These are phyloP conservation scores for Cicer bijugum DNA, from an alignment of 306 rosid species.

Conservation along the genomic window DNA sequence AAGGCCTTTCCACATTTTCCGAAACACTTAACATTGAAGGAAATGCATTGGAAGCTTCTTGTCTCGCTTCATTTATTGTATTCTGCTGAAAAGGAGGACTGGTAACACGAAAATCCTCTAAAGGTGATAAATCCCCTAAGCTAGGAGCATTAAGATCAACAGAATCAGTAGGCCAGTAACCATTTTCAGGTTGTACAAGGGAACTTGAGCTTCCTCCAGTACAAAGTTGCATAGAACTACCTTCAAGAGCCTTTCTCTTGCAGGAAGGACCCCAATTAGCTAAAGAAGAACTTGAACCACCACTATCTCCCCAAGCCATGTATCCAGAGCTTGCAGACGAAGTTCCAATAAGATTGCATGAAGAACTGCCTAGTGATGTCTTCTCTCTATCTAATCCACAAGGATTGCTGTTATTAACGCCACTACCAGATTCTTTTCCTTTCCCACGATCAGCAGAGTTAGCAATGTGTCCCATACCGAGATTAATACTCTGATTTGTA, in stretches of 20 bases:
- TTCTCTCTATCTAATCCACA: constrained; percentile 56
- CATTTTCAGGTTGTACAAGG: constrained; percentile 56
- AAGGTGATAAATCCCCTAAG: constrained; percentile 54
- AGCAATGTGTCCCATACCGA: constrained; percentile 52
- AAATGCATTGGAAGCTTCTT: constrained; percentile 54
- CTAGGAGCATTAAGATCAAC: constrained; percentile 56
- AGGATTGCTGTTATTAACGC: constrained; percentile 48
- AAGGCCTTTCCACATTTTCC: constrained; percentile 55
- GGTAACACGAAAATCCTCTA: constrained; percentile 50
- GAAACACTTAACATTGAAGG: constrained; percentile 53
- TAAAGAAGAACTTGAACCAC: constrained; percentile 59
- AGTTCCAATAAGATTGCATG: constrained; percentile 56
- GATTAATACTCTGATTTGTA: constrained; percentile 48
- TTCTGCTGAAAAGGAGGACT: constrained; percentile 57
- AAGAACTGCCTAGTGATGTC: constrained; percentile 50
- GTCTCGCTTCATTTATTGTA: constrained; percentile 56
- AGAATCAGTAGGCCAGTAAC: constrained; percentile 53
- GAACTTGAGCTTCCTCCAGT: constrained; percentile 71
- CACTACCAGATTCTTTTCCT: constrained; percentile 53
- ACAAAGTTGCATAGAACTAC: constrained; percentile 65
- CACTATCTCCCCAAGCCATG: constrained; percentile 57
- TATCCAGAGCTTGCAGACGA: constrained; percentile 65
- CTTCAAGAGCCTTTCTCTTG: constrained; percentile 85
- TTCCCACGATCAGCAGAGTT: constrained; percentile 52
- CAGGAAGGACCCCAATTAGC: constrained; percentile 83